These are phyloP conservation scores for Aureobasidium subglaciale DNA, from an alignment of 2,329 filamentous ascomycete genomes.

Conservation along the genomic window DNA sequence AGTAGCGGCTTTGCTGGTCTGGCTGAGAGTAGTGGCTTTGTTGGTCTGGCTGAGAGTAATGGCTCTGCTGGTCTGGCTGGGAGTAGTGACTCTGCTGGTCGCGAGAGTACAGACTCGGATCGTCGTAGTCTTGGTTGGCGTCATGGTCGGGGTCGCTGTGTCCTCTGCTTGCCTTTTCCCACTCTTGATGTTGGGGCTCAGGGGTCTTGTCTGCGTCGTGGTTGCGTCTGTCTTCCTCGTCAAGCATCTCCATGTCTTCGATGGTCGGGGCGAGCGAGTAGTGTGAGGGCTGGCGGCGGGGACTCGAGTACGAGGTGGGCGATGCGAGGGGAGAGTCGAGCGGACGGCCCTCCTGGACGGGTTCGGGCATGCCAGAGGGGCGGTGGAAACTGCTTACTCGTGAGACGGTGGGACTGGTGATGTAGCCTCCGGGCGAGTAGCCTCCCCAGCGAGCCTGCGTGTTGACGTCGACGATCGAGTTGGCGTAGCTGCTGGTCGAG, in stretches of 20 bases:
- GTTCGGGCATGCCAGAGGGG: conserved; percentile 30
- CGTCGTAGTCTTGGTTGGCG: no score
- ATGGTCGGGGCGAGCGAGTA: conserved; percentile 15
- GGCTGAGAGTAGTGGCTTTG: conserved; percentile 7
- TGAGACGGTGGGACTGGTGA: conserved; percentile 59
- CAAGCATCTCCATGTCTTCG: conserved; percentile 7
- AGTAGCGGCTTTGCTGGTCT: neutral
- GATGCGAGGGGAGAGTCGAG: conserved; percentile 28
- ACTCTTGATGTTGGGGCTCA: conserved; percentile 1
- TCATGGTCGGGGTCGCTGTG: neutral
- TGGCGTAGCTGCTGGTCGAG: conserved; percentile 38
- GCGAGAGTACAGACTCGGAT: no score
- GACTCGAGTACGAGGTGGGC: conserved; percentile 7
- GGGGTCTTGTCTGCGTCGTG: conserved; percentile 6
- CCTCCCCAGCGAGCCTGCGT: conserved; percentile 59
- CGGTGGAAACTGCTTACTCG: conserved; percentile 21
- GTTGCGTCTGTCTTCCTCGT: neutral
- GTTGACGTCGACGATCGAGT: conserved; percentile 65
- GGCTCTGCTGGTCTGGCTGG: conserved; percentile 2
- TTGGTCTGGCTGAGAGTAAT: neutral
- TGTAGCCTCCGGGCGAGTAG: conserved; percentile 60
- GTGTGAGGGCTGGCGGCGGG: conserved; percentile 16
- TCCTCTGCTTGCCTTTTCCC: conserved; percentile 1
- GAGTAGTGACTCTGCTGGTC: conserved; percentile 9
- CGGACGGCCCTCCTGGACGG: conserved; percentile 29